These are phyloP conservation scores for Circinella umbellata DNA, from an alignment of 371 early-diverging fungal genomes.

Conservation along the genomic window DNA sequence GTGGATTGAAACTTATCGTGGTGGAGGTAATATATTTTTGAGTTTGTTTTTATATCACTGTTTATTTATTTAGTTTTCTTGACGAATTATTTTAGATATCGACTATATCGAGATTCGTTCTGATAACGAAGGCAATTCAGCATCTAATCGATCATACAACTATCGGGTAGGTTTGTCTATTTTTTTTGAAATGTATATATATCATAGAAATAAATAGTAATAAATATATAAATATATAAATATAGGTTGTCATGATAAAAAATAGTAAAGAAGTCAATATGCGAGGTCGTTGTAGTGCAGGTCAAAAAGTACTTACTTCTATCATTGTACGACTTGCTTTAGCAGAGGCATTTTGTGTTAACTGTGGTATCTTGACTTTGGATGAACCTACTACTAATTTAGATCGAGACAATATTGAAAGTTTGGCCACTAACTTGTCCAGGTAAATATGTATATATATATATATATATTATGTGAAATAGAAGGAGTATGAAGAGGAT, in stretches of 20 bases:
- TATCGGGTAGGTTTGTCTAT: constrained; percentile 80
- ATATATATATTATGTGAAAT: no score
- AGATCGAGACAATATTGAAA: constrained; percentile 93
- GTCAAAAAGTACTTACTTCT: constrained; percentile 98
- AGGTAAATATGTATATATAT: constrained; percentile 47
- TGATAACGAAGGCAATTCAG: constrained; percentile 70
- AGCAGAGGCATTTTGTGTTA: constrained; percentile 94
- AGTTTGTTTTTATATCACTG: neutral
- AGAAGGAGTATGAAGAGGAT: neutral
- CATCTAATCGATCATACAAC: constrained; percentile 80
- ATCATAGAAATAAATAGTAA: neutral
- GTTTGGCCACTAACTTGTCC: constrained; percentile 87
- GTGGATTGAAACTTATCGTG: constrained; percentile 98
- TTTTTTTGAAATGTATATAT: neutral
- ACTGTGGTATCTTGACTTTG: constrained; percentile 97
- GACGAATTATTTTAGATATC: constrained; percentile 69
- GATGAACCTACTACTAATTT: constrained; percentile 99
- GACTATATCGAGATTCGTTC: constrained; percentile 95
- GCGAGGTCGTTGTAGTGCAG: constrained; percentile 99
- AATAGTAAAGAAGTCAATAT: constrained; percentile 93
- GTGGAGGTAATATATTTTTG: constrained; percentile 74
- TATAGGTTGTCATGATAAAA: constrained; percentile 96
- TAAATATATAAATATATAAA: neutral
- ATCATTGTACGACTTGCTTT: constrained; percentile 98
- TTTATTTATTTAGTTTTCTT: no score